Evolutionary conservation across 768 basidiomycete genomes (phyloP).

Genomic region (Cystofilobasidium bisporidii): DNA sequence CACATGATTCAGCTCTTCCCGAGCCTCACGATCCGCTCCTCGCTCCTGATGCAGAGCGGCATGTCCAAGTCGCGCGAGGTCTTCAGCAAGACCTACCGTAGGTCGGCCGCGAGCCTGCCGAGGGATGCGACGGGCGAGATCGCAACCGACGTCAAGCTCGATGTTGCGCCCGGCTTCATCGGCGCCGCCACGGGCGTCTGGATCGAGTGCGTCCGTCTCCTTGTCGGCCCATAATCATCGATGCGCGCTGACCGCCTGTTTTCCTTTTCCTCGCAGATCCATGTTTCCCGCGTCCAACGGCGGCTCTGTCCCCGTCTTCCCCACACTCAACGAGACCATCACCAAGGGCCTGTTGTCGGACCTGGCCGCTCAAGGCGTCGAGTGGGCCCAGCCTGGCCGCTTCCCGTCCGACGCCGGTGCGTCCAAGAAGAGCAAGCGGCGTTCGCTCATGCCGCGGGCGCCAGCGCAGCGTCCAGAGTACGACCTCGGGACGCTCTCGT

Average conservation of each 20-base stretch:
- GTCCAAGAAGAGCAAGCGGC: neutral
- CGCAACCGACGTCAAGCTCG: neutral
- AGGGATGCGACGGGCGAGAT: neutral
- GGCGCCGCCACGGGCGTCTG: conserved; percentile 1
- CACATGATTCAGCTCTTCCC: conserved; percentile 35
- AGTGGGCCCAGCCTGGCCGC: neutral
- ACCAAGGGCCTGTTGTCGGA: neutral
- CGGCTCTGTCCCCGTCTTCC: neutral
- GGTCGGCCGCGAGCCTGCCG: neutral
- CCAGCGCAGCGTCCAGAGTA: neutral
- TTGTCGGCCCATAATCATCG: too few relatives aligned
- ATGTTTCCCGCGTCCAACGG: neutral
- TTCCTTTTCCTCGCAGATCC: neutral
- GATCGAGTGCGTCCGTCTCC: conserved; percentile 9
- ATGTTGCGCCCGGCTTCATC: conserved; percentile 15
- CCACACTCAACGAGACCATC: neutral
- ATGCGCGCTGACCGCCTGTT: neutral
- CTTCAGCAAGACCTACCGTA: neutral
- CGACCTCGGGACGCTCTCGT: neutral
- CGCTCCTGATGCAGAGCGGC: conserved; percentile 29
- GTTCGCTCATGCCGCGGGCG: neutral
- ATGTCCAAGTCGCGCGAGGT: conserved; percentile 5
- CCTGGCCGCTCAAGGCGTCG: neutral
- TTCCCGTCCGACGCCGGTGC: neutral
- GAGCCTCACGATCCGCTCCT: conserved; percentile 32